Conservation (phyloP, 2,329 filamentous ascomycete species). For the Xylaria sp. region DNA sequence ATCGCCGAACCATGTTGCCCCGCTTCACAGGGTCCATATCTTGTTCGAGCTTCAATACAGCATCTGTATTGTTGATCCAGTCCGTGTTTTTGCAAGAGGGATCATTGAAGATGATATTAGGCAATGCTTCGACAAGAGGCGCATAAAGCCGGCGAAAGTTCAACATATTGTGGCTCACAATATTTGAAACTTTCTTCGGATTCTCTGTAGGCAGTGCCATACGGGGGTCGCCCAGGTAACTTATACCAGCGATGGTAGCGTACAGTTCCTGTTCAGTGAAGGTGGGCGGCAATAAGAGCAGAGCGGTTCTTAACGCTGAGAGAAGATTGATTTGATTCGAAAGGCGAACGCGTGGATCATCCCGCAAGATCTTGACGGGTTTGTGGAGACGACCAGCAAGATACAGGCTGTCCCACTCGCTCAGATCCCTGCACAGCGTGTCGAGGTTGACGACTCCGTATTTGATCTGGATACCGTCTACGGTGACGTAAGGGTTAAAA, state of each 20-base stretch:
- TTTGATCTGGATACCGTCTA: slow-evolving; percentile 96
- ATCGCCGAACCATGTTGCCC: slow-evolving; percentile 93
- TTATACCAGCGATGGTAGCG: slow-evolving; percentile 89
- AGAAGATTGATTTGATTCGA: slow-evolving; percentile 97
- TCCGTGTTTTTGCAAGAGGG: slow-evolving; percentile 65
- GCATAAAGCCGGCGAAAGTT: slow-evolving; percentile 94
- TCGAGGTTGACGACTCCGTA: slow-evolving; percentile 97
- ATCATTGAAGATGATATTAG: slow-evolving; percentile 84
- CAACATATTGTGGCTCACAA: slow-evolving; percentile 88
- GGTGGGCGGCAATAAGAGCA: slow-evolving; percentile 82
- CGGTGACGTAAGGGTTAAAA: slow-evolving; percentile 94
- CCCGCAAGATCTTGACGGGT: slow-evolving; percentile 92
- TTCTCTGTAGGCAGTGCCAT: slow-evolving; percentile 94
- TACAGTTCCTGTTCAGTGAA: slow-evolving; percentile 93
- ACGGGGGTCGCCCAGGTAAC: slow-evolving; percentile 94
- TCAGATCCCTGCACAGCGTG: slow-evolving; percentile 86
- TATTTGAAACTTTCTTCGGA: slow-evolving; percentile 91
- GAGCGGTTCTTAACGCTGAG: slow-evolving; percentile 87
- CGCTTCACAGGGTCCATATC: slow-evolving; percentile 93
- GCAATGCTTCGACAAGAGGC: slow-evolving; percentile 87
- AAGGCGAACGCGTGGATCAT: slow-evolving; percentile 90
- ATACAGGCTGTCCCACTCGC: slow-evolving; percentile 93
- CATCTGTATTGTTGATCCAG: slow-evolving; percentile 72
- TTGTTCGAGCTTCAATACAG: slow-evolving; percentile 78
- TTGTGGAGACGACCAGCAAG: slow-evolving; percentile 97